Conservation (phyloP, 208 protist genomes). For the Zelonia costaricensis region DNA sequence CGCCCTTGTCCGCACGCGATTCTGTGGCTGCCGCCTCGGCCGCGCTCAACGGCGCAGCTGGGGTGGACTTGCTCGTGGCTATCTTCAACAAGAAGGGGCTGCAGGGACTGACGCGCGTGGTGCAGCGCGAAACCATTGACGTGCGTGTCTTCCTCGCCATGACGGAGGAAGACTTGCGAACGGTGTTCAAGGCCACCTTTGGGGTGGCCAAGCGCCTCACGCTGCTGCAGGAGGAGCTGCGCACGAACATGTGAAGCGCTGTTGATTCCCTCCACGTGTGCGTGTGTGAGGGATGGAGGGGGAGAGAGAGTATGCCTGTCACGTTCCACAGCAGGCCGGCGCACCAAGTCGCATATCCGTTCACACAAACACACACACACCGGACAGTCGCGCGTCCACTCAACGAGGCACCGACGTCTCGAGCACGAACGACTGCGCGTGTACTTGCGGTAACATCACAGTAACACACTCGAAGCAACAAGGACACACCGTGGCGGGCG, state of each 20-base stretch:
- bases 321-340: background rate
- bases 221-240: slow-evolving; percentile 75
- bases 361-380: background rate
- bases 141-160: slow-evolving; percentile 80
- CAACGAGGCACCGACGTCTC: too few relatives aligned
- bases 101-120: slow-evolving; percentile 36
- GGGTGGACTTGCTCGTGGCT: slow-evolving; percentile 48
- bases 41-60: slow-evolving; percentile 33
- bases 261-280: too few relatives aligned
- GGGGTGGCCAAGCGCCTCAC: slow-evolving; percentile 78
- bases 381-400: background rate
- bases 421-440: too few relatives aligned
- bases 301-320: too few relatives aligned
- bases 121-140: slow-evolving; percentile 79
- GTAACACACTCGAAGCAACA: too few relatives aligned
- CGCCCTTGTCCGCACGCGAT: background rate
- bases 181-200: slow-evolving; percentile 84
- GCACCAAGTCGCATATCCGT: background rate
- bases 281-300: too few relatives aligned
- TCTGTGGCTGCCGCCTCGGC: background rate
- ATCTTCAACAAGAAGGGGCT: slow-evolving; percentile 72
- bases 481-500: too few relatives aligned
- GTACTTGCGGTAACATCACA: too few relatives aligned
- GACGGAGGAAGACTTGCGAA: slow-evolving; percentile 63
- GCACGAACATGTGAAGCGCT: slow-evolving; percentile 38